Conservation (phyloP, 192 early-diverging fungal genomes). For the Obelidium mucronatum region DNA sequence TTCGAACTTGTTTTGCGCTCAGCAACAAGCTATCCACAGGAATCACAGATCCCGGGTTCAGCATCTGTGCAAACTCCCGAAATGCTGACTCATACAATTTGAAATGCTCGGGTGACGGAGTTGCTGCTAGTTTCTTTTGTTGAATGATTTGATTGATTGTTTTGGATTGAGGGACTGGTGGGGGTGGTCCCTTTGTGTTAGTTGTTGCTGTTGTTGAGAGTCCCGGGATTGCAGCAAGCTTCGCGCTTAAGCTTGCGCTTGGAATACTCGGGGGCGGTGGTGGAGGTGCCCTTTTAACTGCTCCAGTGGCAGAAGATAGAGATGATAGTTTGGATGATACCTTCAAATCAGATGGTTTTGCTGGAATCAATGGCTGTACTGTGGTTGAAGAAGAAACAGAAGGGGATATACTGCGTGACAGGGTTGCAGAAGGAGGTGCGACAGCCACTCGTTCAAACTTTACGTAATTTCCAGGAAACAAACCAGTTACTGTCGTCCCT, state of each 20-base stretch:
- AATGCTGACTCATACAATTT: conserved; percentile 25
- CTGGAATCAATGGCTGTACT: neutral
- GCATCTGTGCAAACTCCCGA: neutral
- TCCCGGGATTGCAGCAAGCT: too few relatives aligned
- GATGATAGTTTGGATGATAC: conserved; percentile 1
- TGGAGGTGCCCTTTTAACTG: conserved; percentile 17
- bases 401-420: too few relatives aligned
- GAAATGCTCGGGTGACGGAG: conserved; percentile 10
- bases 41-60: neutral
- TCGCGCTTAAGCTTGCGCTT: too few relatives aligned
- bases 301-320: neutral
- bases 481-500: conserved; percentile 49
- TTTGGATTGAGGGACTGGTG: too few relatives aligned
- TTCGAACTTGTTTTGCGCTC: conserved; percentile 30
- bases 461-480: conserved; percentile 71
- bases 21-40: neutral
- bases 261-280: conserved; percentile 16
- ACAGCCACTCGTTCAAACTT: too few relatives aligned
- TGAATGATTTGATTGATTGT: too few relatives aligned
- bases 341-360: conserved; percentile 14
- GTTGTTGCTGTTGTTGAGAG: neutral
- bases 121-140: neutral
- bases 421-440: too few relatives aligned
- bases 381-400: too few relatives aligned
- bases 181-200: neutral